Conservation (phyloP, 1,284 basidiomycete species). For the Cryptococcus sp. region DNA sequence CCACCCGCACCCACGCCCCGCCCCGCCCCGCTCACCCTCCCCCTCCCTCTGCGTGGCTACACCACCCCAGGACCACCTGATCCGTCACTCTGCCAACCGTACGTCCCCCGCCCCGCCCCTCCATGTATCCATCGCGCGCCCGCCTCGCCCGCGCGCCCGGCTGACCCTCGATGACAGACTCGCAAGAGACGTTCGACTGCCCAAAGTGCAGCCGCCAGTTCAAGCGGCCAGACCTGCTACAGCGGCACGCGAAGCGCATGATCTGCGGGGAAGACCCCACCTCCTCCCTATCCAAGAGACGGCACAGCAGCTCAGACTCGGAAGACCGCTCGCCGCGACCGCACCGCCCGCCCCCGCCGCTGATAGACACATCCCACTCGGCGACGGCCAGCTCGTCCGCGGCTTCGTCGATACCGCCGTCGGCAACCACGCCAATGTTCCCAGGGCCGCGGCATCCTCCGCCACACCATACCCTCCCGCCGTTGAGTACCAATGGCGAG, state of each 20-base stretch:
- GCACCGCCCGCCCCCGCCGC: background rate
- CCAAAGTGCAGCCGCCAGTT: slow-evolving; percentile 31
- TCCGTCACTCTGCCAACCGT: slow-evolving; percentile 44
- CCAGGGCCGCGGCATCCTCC: no score
- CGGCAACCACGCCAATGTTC: no score
- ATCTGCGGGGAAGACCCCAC: slow-evolving; percentile 28
- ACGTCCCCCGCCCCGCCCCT: slow-evolving; percentile 6
- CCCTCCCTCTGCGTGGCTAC: background rate
- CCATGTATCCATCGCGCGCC: background rate
- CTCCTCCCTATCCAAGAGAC: background rate
- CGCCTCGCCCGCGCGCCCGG: no score
- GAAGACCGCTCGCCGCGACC: background rate
- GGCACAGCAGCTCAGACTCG: background rate
- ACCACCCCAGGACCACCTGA: slow-evolving; percentile 34
- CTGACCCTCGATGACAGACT: slow-evolving; percentile 20
- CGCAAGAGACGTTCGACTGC: slow-evolving; percentile 29
- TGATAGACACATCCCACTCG: background rate
- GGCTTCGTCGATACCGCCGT: background rate
- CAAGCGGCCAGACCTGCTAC: slow-evolving; percentile 39
- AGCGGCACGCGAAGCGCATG: slow-evolving; percentile 39
- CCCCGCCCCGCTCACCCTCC: background rate
- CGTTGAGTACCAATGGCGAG: no score
- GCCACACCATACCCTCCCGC: no score
- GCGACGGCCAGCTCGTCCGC: background rate
- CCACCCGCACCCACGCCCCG: background rate